Conservation (phyloP, 768 basidiomycete genomes). For the Dendrothele bispora region DNA sequence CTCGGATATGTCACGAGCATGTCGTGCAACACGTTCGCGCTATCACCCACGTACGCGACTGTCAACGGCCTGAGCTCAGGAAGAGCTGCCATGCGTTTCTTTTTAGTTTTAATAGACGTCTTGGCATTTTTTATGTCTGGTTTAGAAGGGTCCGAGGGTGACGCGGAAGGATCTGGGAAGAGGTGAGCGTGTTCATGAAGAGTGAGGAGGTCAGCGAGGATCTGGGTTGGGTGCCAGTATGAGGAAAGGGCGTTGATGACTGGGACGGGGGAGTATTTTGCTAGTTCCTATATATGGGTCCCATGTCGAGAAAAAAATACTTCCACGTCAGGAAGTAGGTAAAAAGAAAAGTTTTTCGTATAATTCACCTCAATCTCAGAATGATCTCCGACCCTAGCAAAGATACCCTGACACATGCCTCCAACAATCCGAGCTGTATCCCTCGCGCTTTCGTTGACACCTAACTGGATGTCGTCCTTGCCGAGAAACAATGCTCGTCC, state of each 20-base stretch:
- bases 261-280: conserved; percentile 86
- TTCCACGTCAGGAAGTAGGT: no score
- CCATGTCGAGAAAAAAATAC: no score
- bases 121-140: conserved; percentile 17
- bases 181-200: conserved; percentile 73
- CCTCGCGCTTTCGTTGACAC: conserved; percentile 86
- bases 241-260: conserved; percentile 96
- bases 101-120: conserved; percentile 9
- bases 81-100: conserved; percentile 24
- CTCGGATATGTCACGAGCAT: conserved; percentile 96
- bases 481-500: conserved; percentile 92
- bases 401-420: conserved; percentile 95
- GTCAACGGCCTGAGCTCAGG: conserved; percentile 75
- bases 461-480: conserved; percentile 88
- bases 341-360: no score
- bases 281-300: conserved; percentile 87
- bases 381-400: conserved; percentile 94
- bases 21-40: conserved; percentile 93
- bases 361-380: conserved; percentile 82
- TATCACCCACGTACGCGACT: conserved; percentile 91
- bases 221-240: conserved; percentile 96
- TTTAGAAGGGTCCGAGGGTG: conserved; percentile 16
- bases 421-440: conserved; percentile 90
- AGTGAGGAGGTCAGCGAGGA: conserved; percentile 90
- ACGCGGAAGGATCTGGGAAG: conserved; percentile 32